Base-by-base conservation (phyloP, 163 green algal species). In the Scenedesmus sp. region DNA sequence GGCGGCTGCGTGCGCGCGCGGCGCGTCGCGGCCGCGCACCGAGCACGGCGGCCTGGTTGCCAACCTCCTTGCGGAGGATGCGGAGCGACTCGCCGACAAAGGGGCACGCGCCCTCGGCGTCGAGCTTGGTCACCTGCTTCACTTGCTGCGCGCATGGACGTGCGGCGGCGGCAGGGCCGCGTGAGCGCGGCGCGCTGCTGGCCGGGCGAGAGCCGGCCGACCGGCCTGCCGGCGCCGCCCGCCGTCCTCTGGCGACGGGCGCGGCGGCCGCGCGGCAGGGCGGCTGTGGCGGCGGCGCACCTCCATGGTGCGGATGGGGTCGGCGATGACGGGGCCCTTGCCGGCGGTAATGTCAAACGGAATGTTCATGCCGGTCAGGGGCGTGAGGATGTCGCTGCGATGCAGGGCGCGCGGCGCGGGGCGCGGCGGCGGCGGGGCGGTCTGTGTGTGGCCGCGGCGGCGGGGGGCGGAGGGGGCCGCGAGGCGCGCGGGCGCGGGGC, bases 301-400 rank as follows among this genome's bases (percentile, higher is more conserved):
- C 84, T 91, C 87, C 90, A 95, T 94, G 44, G 90, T 87, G 62
- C 94, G 84, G 76, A 98, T 97, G 70, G 95, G 95, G 62, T 96
- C 87, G 45, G 87, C 64, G 75, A 98, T 97, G 77, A 98, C 76
- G 51, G 94, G 94, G 22, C 94, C 93, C 73, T 91, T 91, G 58
- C 89, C 92, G n/a, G 70, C 71, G 58, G 87, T 73, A 77, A 98
- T 97, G 88, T 98, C 94, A 87, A 98, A 98, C 67, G 90, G 88
- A 77, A 98, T 97, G 89, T 97, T 97, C 94, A 98, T 98, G 80
- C 94, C 95, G 13, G 91, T 81, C 31, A 98, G 89, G 20, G 94
- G 94, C 1, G 95, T 98, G n/a, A 98, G 86, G 85, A 98, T 98
- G 85, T 98, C 95, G 36, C 87, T n/a, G n/a, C n/a, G n/a, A n/a